Base-by-base conservation (phyloP, 148 eudicot genomes). In the Bassia scoparia region DNA sequence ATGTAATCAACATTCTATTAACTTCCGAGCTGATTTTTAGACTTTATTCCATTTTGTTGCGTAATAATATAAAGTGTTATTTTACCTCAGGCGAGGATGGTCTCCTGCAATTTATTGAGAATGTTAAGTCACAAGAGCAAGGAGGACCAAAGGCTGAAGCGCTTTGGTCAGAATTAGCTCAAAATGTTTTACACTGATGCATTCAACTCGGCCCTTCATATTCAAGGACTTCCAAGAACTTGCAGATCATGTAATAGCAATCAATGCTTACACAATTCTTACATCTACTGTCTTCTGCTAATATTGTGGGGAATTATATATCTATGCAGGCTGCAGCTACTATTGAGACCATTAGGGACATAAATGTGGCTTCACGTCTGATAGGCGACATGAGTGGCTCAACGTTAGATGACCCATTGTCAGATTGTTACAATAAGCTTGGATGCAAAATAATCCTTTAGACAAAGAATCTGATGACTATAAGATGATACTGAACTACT, bases 131-230 rank as follows among this genome's bases (percentile, higher is more conserved):
- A 4, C 68, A 72, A 35, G 69, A 83, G 59, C 88, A 81, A 55
- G 75, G 72, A 1, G 89, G 86, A 27, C 87, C 63, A 38, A 85
- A 78, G 73, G 71, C 77, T 12, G 90, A 79, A 24, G 95, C 97
- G 10, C 73, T 86, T 1, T 90, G 97, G 97, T 83, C 89, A 1
- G 97, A 93, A 71, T 88, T 72, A 93, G 92, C 82, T 89, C 87
- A 29, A 87, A 87, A 70, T 85, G 90, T 88, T 93, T 93, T 72
- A 90, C 96, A 0, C 86, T 89, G 10, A 41, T 90, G 86, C 93
- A 84, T 30, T 86, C 91, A 0, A 87, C 90, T 4, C 86, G 98
- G 58, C 98, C 97, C 38, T 87, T 83, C 62, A 82, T 85, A 27
- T 88, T 90, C 69, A 77, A 64, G 31, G 87, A 89, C 61, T 72